Evolutionary conservation across 2,329 filamentous ascomycete species (phyloP).

Genomic region (Colletotrichum lentis): DNA sequence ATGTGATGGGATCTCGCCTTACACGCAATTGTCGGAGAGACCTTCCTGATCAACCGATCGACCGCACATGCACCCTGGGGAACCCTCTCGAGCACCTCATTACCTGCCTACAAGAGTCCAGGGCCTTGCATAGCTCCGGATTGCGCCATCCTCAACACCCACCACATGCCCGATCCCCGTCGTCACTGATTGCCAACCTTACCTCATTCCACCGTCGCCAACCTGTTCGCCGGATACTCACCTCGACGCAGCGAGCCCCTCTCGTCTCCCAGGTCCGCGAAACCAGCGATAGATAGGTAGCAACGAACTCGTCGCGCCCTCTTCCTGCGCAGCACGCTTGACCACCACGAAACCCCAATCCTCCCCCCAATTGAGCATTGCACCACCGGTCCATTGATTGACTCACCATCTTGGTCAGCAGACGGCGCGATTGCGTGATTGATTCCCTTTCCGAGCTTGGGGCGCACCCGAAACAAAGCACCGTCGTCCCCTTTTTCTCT

Average conservation of each 20-base stretch:
- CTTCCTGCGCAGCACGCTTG: neutral
- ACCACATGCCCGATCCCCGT: neutral
- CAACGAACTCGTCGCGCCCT: constrained; percentile 2
- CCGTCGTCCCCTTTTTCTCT: constrained; percentile 14
- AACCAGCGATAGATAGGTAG: constrained; percentile 7
- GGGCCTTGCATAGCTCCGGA: constrained; percentile 36
- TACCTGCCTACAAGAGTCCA: constrained; percentile 32
- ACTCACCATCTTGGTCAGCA: constrained; percentile 36
- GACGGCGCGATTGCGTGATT: constrained; percentile 38
- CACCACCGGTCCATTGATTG: constrained; percentile 31
- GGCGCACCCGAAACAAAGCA: constrained; percentile 23
- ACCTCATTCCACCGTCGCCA: constrained; percentile 2
- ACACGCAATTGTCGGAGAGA: neutral
- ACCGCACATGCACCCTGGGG: constrained; percentile 8
- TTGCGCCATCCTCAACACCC: constrained; percentile 33
- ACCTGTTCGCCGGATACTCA: neutral
- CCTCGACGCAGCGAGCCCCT: neutral
- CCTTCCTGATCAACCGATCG: constrained; percentile 30
- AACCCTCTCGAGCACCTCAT: constrained; percentile 12
- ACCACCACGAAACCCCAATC: neutral
- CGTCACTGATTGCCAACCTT: constrained; percentile 1
- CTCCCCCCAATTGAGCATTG: constrained; percentile 3
- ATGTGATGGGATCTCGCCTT: constrained; percentile 11
- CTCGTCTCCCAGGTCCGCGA: neutral
- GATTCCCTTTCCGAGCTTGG: constrained; percentile 30